Percentiles rank a stretch among this genome's conserved stretches.
Evolutionary conservation across 2,329 filamentous ascomycete species (phyloP).

Genomic region (Knufia fluminis): DNA sequence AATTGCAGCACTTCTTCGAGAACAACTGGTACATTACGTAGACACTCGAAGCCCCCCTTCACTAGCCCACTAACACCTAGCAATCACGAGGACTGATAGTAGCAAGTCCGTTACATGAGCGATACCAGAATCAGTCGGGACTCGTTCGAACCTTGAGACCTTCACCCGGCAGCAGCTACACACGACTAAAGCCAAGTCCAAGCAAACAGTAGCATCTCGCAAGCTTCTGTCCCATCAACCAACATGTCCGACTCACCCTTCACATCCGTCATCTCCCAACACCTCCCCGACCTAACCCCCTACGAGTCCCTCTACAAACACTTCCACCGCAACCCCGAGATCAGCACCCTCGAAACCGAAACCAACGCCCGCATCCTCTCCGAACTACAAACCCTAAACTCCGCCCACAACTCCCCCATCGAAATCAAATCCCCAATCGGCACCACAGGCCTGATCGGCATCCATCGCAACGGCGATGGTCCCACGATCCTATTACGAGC

Average conservation of each 20-base stretch:
- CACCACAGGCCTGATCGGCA: conserved; percentile 36
- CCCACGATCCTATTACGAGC: conserved; percentile 40
- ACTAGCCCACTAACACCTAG: too few relatives aligned
- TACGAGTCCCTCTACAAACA: conserved; percentile 51
- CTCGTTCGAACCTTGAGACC: too few relatives aligned
- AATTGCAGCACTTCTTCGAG: conserved; percentile 1
- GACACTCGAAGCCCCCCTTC: too few relatives aligned
- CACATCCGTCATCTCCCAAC: conserved; percentile 25
- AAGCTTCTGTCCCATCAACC: too few relatives aligned
- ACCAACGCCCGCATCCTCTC: conserved; percentile 42
- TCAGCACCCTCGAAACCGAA: conserved; percentile 47
- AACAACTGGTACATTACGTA: not conserved
- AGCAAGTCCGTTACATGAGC: too few relatives aligned
- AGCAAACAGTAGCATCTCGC: too few relatives aligned
- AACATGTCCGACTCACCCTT: conserved; percentile 6
- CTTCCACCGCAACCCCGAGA: conserved; percentile 50
- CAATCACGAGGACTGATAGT: too few relatives aligned
- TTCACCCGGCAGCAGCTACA: too few relatives aligned
- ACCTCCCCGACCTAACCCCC: conserved; percentile 33
- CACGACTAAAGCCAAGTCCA: too few relatives aligned
- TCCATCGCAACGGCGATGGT: conserved; percentile 36
- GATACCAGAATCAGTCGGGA: too few relatives aligned
- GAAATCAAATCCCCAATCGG: conserved; percentile 39
- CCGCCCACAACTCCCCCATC: conserved; percentile 9
- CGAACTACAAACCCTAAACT: conserved; percentile 29